Base-by-base conservation (phyloP, 257 asterid genomes). In the Thymus quinquecostatus region DNA sequence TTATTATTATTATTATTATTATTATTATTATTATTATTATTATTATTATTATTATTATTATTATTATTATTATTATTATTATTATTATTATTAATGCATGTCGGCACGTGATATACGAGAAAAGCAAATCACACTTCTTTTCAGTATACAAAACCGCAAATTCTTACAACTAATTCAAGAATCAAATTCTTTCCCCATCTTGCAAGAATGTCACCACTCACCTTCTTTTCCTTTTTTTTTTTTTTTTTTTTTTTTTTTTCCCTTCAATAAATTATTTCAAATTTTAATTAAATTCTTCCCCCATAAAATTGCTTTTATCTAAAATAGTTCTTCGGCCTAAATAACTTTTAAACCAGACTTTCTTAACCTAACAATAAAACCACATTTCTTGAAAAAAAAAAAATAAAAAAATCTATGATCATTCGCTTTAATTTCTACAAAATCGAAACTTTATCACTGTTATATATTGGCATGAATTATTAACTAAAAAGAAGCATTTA, bases 111-210 rank as follows among this genome's bases (percentile, higher is more conserved):
- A 21, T 21, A 21, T 21, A 21, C 21, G 21, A 21, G 21, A 21
- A 21, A 21, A 21, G 21, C 21, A 21, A 21, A 21, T 21, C 21
- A 21, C 21, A 21, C 21, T 21, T 21, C 21, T 21, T 21, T 21
- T 21, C 21, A 21, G 21, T 21, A 21, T 21, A 21, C 21, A 21
- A 63, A 57, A 58, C 64, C 44, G 48, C 54, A 36, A 66, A 74
- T 49, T 29, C 56, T 49, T 41, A 12, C 64, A 77, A 43, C 54
- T 45, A 40, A 64, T 64, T 11, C 21, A 71, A 48, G 81, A 65
- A 77, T 77, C 77, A 65, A 41, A 71, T 77, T 70, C 70, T 49
- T 77, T 65, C 49, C 81, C 64, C 3, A 65, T n/a, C 74, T 71
- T 49, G 65, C 69, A 77, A 77, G 81, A 58, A 54, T 28, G 13